Conservation (phyloP, 1,139 yeast species). For the Debaryomyces nepalensis region DNA sequence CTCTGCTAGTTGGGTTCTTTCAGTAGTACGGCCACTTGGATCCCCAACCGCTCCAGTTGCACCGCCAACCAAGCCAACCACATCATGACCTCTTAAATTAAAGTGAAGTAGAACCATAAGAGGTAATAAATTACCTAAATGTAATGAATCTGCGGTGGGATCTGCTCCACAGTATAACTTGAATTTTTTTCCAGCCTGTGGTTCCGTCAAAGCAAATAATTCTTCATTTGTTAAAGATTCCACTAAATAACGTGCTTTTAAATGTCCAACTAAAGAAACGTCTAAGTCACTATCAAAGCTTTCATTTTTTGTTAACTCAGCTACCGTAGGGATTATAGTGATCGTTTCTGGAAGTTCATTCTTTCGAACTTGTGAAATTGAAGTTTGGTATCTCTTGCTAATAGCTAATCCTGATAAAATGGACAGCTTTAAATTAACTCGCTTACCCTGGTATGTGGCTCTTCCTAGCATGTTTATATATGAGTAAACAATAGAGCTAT, state of each 20-base stretch:
- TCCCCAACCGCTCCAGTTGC: constrained; percentile 98
- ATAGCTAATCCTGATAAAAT: background rate
- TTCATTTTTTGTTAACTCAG: constrained; percentile 29
- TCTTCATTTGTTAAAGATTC: constrained; percentile 55
- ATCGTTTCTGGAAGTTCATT: constrained; percentile 28
- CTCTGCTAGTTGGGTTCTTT: constrained; percentile 62
- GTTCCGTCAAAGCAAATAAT: constrained; percentile 42
- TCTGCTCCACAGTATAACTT: constrained; percentile 94
- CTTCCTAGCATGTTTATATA: constrained; percentile 2
- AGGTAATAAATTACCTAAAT: constrained; percentile 89
- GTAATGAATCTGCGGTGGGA: constrained; percentile 89
- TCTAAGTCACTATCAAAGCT: constrained; percentile 36
- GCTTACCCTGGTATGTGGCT: background rate
- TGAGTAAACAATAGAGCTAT: background rate
- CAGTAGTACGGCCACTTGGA: constrained; percentile 89
- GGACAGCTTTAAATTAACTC: background rate
- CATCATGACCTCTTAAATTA: constrained; percentile 79
- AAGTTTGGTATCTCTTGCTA: constrained; percentile 6
- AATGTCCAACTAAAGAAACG: constrained; percentile 48
- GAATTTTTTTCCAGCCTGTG: constrained; percentile 38
- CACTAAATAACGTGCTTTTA: constrained; percentile 51
- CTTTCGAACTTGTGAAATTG: background rate
- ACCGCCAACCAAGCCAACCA: constrained; percentile 90
- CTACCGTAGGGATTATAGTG: constrained; percentile 44
- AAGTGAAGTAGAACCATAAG: constrained; percentile 84